These are phyloP conservation scores for Takakia lepidozioides DNA, from an alignment of 225 moss, liverwort and hornwort species.

Conservation along the genomic window DNA sequence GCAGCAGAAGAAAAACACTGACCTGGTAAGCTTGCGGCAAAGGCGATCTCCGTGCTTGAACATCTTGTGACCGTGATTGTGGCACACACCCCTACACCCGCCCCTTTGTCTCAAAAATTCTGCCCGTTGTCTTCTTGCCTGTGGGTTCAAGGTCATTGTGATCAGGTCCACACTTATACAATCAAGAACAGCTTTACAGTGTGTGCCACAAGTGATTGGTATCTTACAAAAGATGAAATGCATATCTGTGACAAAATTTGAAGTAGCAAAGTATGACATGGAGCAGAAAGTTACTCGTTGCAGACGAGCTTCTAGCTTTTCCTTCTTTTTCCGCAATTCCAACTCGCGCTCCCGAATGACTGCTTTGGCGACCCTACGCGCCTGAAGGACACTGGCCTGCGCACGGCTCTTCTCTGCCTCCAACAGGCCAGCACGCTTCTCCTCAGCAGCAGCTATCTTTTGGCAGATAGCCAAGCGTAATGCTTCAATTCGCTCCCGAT, in stretches of 20 bases:
- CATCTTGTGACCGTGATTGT: slow-evolving; percentile 74
- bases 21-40: slow-evolving; percentile 96
- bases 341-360: slow-evolving; percentile 87
- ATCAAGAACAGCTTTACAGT: no score
- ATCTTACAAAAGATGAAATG: no score
- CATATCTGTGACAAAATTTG: no score
- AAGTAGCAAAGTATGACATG: no score
- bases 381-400: slow-evolving; percentile 92
- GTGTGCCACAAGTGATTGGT: no score
- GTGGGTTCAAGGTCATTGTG: slow-evolving; percentile 9
- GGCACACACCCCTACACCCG: slow-evolving; percentile 78
- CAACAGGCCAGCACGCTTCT: slow-evolving; percentile 84
- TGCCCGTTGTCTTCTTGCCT: slow-evolving; percentile 93
- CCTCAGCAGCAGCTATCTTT: slow-evolving; percentile 95
- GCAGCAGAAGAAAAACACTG: slow-evolving; percentile 8
- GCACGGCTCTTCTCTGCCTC: slow-evolving; percentile 95
- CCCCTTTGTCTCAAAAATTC: slow-evolving; percentile 94
- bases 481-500: slow-evolving; percentile 86
- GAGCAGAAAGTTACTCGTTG: slow-evolving; percentile 65
- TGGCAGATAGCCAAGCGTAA: slow-evolving; percentile 72
- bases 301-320: slow-evolving; percentile 89
- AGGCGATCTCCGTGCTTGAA: slow-evolving; percentile 83
- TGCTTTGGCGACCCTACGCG: slow-evolving; percentile 85
- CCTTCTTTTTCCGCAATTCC: slow-evolving; percentile 80
- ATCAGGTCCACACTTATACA: no score